Conservation (phyloP, 139 green algal species). For the Chlorella sorokiniana region DNA sequence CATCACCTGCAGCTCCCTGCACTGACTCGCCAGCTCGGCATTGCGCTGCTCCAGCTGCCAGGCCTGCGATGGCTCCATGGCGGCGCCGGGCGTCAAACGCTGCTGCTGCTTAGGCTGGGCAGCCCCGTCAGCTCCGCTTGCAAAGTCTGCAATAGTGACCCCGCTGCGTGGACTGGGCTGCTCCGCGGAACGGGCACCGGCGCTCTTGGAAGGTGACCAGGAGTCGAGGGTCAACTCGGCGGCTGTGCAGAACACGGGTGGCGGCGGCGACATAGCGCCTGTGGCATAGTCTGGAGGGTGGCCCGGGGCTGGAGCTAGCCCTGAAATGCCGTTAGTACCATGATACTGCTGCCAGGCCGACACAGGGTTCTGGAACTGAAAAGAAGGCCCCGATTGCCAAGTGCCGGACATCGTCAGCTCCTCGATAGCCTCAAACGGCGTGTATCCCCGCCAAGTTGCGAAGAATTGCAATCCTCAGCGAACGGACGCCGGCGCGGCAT, state of each 20-base stretch:
- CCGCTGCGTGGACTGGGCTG: not conserved
- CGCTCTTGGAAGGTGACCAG: not conserved
- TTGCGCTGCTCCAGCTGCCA: constrained; percentile 19
- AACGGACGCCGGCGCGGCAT: too few species aligned
- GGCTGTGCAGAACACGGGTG: not conserved
- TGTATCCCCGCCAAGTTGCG: too few species aligned
- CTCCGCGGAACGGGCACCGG: not conserved
- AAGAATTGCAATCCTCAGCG: too few species aligned
- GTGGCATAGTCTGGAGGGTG: not conserved
- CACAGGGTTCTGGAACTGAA: too few species aligned
- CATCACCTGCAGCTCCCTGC: constrained; percentile 7
- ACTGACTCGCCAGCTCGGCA: not conserved
- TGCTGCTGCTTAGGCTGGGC: not conserved
- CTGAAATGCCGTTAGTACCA: too few species aligned
- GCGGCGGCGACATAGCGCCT: not conserved
- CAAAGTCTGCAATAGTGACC: not conserved
- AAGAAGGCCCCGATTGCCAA: too few species aligned
- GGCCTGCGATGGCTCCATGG: not conserved
- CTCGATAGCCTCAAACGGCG: too few species aligned
- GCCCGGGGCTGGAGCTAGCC: too few species aligned
- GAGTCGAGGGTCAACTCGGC: not conserved
- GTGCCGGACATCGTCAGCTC: too few species aligned
- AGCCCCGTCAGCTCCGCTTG: not conserved
- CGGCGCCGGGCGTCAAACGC: not conserved
- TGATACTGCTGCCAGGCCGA: too few species aligned